These are phyloP conservation scores for Asterophora lycoperdoides DNA, from an alignment of 768 basidiomycete species.

Conservation along the genomic window DNA sequence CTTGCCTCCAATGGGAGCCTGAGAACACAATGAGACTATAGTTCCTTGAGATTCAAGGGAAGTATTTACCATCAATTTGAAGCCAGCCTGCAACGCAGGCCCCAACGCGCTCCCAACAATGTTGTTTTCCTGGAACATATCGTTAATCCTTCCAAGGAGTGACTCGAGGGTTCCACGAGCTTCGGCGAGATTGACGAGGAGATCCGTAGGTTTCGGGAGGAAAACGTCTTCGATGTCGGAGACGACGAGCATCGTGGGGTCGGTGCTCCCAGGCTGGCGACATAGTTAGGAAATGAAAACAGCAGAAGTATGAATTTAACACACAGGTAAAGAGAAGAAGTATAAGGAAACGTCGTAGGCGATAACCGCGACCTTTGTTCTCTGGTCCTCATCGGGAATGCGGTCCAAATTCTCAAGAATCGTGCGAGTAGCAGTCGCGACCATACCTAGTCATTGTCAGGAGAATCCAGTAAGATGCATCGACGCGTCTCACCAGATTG, in stretches of 20 bases:
- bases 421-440: constrained; percentile 95
- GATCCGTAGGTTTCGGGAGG: constrained; percentile 91
- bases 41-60: background rate
- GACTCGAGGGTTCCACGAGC: constrained; percentile 73
- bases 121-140: constrained; percentile 98
- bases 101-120: constrained; percentile 92
- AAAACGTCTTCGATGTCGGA: constrained; percentile 97
- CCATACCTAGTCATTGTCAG: constrained; percentile 65
- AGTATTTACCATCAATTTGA: constrained; percentile 78
- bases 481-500: constrained; percentile 60
- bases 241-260: constrained; percentile 94
- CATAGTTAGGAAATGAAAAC: background rate
- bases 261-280: constrained; percentile 58
- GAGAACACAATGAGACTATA: background rate
- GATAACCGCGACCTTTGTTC: constrained; percentile 90
- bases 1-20: constrained; percentile 94
- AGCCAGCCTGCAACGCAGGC: constrained; percentile 92
- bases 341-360: constrained; percentile 90
- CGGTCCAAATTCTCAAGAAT: constrained; percentile 94
- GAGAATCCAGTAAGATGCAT: background rate
- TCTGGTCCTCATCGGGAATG: constrained; percentile 89
- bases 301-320: constrained; percentile 24
- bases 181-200: constrained; percentile 93
- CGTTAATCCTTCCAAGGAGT: constrained; percentile 78
- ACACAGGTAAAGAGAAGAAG: constrained; percentile 90